Evolutionary conservation across 2,329 filamentous ascomycete genomes (phyloP), one percentile per base, ranked within the genome.

Genomic region (Didymella keratinophila): DNA sequence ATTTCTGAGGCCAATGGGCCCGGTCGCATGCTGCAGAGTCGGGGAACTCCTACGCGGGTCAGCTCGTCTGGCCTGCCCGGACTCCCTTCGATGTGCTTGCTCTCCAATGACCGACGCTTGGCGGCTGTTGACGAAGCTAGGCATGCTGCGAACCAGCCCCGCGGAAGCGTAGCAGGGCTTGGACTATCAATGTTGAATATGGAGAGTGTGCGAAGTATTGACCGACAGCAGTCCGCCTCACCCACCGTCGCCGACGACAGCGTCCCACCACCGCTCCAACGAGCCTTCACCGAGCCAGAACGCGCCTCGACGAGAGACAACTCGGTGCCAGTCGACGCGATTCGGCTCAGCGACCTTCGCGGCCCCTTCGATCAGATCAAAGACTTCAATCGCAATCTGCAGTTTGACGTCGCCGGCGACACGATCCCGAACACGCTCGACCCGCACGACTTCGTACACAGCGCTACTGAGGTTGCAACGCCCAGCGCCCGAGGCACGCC

Each of bases 381-480:
- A 11, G 69, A 72, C 11, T 73, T 70, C 64, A 72, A 75, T 52
- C 69, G 65, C 45, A 67, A 70, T 32, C 65, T 76, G 41, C 70
- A 75, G 23, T 66, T 74, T 47, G 66, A 76, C 32, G 52, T 74
- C 8, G 57, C 64, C 11, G 71, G 72, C 37, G 74, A 76, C 48
- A 76, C 74, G 27, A 71, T 76, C 20, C 74, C 74, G 27, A 69
- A 76, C 48, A 76, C 74, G 7, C 71, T 71, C 45, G 71, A 76
- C 37, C 70, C 72, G 1, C 78, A 80, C 20, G 78, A 81, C 14
- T 76, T 77, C 41, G 61, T 76, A 44, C 75, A 74, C 58, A 83
- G 79, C 62, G 79, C 78, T 16, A 83, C 81, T 4, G 80, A 83
- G 62, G 71, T 80, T 28, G 79, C 79, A 6, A 82, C 81, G 16